phyloP scores from a whole-genome alignment of 306 rosid genomes.

The Vigna reflexopilosa region DNA sequence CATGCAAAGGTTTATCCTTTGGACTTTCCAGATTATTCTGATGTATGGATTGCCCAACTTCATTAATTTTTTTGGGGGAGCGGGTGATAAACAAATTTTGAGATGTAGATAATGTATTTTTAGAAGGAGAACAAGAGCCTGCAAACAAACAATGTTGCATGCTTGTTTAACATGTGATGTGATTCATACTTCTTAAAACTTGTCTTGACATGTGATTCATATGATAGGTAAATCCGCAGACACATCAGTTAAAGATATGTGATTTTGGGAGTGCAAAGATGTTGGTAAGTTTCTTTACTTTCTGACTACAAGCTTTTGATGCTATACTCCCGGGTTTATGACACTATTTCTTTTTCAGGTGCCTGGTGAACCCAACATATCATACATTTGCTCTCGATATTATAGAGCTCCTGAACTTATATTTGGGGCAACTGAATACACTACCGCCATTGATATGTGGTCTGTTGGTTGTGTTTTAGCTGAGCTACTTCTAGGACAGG shows the following conservation, averaged over 20 bases:
- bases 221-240: conserved; percentile 78
- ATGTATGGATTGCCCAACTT: too few relatives aligned
- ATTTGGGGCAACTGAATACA: conserved; percentile 96
- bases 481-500: conserved; percentile 95
- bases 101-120: too few relatives aligned
- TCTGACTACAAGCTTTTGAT: background rate
- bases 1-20: too few relatives aligned
- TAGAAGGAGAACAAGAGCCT: background rate
- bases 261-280: conserved; percentile 99
- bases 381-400: conserved; percentile 92
- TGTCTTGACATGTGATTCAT: conserved; percentile 27
- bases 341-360: conserved; percentile 58
- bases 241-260: conserved; percentile 89
- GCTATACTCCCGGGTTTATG: conserved; percentile 25
- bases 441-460: conserved; percentile 97
- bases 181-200: background rate
- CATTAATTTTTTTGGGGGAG: background rate
- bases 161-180: background rate
- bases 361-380: conserved; percentile 96
- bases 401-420: conserved; percentile 98
- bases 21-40: too few relatives aligned
- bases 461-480: conserved; percentile 94
- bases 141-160: background rate
- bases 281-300: conserved; percentile 64
- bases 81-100: background rate